Percentiles rank a stretch among this genome's conserved stretches.
Conservation (phyloP, 2,329 filamentous ascomycete species). For the Nothomitra cinnamomea region DNA sequence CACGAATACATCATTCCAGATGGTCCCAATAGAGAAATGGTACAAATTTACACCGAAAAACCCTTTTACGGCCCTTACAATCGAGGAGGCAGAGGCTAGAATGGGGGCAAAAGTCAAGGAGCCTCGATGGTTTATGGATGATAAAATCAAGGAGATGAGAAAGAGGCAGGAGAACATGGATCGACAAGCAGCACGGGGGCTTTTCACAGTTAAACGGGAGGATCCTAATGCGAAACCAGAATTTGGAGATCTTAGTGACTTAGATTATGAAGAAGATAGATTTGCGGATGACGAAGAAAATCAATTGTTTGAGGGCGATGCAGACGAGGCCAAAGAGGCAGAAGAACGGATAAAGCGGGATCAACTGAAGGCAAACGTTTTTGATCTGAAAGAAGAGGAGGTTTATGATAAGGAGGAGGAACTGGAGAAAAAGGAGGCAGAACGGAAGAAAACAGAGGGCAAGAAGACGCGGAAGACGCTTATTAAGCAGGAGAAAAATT, state of each 20-base stretch:
- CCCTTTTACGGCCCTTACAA: conserved; percentile 57
- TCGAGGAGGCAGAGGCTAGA: conserved; percentile 70
- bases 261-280: conserved; percentile 52
- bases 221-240: conserved; percentile 17
- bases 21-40: conserved; percentile 90
- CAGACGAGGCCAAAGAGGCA: conserved; percentile 61
- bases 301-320: conserved; percentile 60
- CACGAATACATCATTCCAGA: conserved; percentile 41
- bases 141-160: conserved; percentile 32
- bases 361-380: conserved; percentile 75
- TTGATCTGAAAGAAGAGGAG: conserved; percentile 58
- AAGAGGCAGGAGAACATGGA: conserved; percentile 43
- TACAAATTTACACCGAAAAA: conserved; percentile 76
- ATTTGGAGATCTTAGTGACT: conserved; percentile 43
- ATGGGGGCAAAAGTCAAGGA: conserved; percentile 66
- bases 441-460: conserved; percentile 51
- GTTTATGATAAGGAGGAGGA: conserved; percentile 53
- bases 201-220: conserved; percentile 20
- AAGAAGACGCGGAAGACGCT: conserved; percentile 68
- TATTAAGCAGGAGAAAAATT: conserved; percentile 70
- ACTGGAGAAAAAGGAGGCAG: conserved; percentile 48
- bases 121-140: conserved; percentile 63
- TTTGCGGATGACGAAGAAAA: conserved; percentile 85
- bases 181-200: conserved; percentile 15
- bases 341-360: conserved; percentile 59